These are phyloP conservation scores for Pharnaceum exiguum DNA, from an alignment of 148 eudicot species.

Conservation along the genomic window DNA sequence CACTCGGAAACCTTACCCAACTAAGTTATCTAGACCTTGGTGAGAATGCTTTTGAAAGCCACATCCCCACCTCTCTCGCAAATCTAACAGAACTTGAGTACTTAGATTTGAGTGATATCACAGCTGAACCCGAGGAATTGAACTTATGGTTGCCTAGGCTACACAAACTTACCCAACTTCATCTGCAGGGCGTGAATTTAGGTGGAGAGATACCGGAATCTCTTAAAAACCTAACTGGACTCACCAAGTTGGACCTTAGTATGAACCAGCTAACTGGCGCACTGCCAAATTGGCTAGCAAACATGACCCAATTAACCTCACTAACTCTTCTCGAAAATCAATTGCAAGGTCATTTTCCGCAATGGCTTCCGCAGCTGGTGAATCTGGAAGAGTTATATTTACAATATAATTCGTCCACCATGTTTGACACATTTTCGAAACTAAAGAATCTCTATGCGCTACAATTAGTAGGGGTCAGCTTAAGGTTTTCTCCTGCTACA, in stretches of 20 bases:
- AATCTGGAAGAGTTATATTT: no score
- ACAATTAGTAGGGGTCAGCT: no score
- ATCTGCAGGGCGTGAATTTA: neutral
- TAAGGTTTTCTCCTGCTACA: neutral
- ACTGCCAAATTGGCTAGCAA: neutral
- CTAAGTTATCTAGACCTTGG: constrained; percentile 6
- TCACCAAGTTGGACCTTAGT: constrained; percentile 1
- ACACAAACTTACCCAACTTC: neutral
- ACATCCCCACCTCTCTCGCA: constrained; percentile 11
- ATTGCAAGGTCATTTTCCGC: neutral
- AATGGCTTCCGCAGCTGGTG: no score
- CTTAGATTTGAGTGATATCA: neutral
- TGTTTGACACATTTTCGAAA: no score
- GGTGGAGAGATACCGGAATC: neutral
- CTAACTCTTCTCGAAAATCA: neutral
- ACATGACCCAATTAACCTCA: neutral
- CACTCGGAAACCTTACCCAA: constrained; percentile 20
- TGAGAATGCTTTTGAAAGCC: constrained; percentile 4
- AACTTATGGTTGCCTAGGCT: constrained; percentile 14
- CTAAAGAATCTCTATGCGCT: no score
- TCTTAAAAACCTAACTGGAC: constrained; percentile 8
- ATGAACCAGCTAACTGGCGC: neutral
- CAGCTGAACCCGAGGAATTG: neutral
- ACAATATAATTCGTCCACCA: no score
- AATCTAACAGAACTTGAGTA: constrained; percentile 11